Evolutionary conservation across 1,284 basidiomycete species (phyloP).

Genomic region (Fomitopsis pinicola): DNA sequence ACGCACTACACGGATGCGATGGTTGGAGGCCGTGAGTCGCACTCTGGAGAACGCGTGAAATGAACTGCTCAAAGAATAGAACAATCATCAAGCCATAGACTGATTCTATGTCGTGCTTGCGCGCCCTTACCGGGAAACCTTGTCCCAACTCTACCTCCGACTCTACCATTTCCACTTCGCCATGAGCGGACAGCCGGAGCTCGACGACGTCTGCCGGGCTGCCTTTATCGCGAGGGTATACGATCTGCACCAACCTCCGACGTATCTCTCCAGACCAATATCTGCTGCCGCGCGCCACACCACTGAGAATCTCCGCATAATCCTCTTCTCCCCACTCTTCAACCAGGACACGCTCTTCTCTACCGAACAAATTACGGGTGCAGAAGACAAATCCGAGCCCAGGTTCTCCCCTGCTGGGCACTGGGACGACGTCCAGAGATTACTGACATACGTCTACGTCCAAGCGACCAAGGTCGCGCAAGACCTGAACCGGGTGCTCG

Average conservation of each 20-base stretch:
- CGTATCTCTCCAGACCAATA: slow-evolving; percentile 51
- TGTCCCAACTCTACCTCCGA: not conserved
- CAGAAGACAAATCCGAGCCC: slow-evolving; percentile 11
- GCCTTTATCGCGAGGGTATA: slow-evolving; percentile 53
- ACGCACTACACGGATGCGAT: not conserved
- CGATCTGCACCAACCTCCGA: slow-evolving; percentile 40
- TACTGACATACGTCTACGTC: slow-evolving; percentile 72
- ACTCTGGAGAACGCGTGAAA: not conserved
- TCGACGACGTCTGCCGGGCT: slow-evolving; percentile 24
- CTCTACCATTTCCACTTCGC: not conserved
- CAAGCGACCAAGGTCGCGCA: slow-evolving; percentile 70
- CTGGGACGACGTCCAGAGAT: slow-evolving; percentile 60
- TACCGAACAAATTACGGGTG: not conserved
- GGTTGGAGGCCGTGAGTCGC: not conserved
- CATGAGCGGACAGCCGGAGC: not conserved
- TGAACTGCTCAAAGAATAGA: not conserved
- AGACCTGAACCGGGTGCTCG: slow-evolving; percentile 56
- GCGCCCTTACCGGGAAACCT: not conserved
- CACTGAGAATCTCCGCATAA: slow-evolving; percentile 48
- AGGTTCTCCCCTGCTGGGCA: slow-evolving; percentile 41
- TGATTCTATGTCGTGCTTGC: slow-evolving; percentile 3
- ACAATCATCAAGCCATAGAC: not conserved
- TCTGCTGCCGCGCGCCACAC: slow-evolving; percentile 43
- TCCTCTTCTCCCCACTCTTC: slow-evolving; percentile 60
- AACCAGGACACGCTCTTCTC: slow-evolving; percentile 12